Evolutionary conservation across 352 stramenopile genomes (phyloP).

Genomic region (Pythium aristosporum): DNA sequence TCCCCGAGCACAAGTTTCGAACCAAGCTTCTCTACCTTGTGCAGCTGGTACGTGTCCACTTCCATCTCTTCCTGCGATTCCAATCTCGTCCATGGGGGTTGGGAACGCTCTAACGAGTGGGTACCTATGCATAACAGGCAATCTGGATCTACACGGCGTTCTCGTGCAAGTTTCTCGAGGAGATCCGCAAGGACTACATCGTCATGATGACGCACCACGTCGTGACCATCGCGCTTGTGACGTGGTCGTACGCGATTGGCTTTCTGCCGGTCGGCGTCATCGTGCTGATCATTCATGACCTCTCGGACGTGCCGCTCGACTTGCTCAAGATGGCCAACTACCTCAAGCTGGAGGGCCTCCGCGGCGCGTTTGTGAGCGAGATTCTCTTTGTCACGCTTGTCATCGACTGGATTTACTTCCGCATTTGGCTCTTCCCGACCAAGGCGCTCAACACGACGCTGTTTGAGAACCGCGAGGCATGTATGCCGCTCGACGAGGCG

Average conservation of each 20-base stretch:
- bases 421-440: constrained; percentile 82
- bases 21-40: constrained; percentile 84
- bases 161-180: constrained; percentile 87
- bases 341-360: constrained; percentile 79
- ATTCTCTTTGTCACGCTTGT: constrained; percentile 69
- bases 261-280: constrained; percentile 83
- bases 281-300: constrained; percentile 82
- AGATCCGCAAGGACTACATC: constrained; percentile 87
- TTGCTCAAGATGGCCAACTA: constrained; percentile 91
- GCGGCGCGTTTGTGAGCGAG: constrained; percentile 70
- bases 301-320: constrained; percentile 88
- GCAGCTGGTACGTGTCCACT: constrained; percentile 52
- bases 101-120: not conserved
- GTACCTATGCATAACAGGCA: constrained; percentile 33
- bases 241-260: constrained; percentile 80
- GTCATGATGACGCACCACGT: constrained; percentile 91
- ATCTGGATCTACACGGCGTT: constrained; percentile 91
- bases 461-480: constrained; percentile 72
- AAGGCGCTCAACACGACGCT: constrained; percentile 81
- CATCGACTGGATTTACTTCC: constrained; percentile 80
- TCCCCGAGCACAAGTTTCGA: constrained; percentile 76
- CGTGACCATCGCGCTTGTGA: constrained; percentile 84
- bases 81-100: too few relatives aligned
- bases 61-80: not conserved
- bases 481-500: constrained; percentile 66